Evolutionary conservation across 2,329 filamentous ascomycete species (phyloP).

Genomic region (Botrytis sinoallii): DNA sequence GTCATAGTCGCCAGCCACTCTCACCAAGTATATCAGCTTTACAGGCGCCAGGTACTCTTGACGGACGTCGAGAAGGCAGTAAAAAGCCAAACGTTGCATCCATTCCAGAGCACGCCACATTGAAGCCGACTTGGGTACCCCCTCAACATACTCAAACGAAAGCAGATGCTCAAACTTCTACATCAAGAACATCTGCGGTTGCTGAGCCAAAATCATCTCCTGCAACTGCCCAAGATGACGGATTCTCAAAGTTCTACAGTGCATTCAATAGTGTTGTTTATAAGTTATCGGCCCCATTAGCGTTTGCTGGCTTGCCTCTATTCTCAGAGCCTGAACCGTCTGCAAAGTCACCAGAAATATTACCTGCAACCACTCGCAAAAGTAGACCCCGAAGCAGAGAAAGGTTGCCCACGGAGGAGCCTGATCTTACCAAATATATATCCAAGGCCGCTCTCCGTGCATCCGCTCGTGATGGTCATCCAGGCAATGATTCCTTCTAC

Average conservation of each 20-base stretch:
- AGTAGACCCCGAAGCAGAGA: slow-evolving; percentile 24
- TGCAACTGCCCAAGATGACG: slow-evolving; percentile 58
- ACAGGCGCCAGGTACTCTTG: slow-evolving; percentile 68
- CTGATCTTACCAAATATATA: slow-evolving; percentile 79
- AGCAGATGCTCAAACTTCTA: slow-evolving; percentile 30
- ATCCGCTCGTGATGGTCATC: slow-evolving; percentile 65
- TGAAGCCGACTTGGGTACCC: slow-evolving; percentile 51
- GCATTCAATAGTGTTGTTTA: slow-evolving; percentile 88
- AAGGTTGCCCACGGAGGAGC: slow-evolving; percentile 47
- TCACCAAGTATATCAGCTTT: slow-evolving; percentile 72
- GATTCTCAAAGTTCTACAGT: slow-evolving; percentile 87
- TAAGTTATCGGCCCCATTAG: slow-evolving; percentile 82
- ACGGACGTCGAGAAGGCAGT: slow-evolving; percentile 50
- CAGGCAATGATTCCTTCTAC: slow-evolving; percentile 77
- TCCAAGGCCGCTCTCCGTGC: slow-evolving; percentile 81
- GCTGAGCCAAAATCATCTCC: slow-evolving; percentile 30
- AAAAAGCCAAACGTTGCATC: slow-evolving; percentile 51
- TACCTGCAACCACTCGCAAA: slow-evolving; percentile 40
- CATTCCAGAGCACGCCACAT: slow-evolving; percentile 50
- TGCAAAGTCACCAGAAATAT: slow-evolving; percentile 39
- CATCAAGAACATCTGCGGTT: slow-evolving; percentile 37
- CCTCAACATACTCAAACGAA: slow-evolving; percentile 40
- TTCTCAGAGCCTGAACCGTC: slow-evolving; percentile 47
- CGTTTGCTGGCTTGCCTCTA: slow-evolving; percentile 88
- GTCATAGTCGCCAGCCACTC: slow-evolving; percentile 62